Conservation (phyloP, 2,329 filamentous ascomycete genomes). For the Rutstroemia sp. region DNA sequence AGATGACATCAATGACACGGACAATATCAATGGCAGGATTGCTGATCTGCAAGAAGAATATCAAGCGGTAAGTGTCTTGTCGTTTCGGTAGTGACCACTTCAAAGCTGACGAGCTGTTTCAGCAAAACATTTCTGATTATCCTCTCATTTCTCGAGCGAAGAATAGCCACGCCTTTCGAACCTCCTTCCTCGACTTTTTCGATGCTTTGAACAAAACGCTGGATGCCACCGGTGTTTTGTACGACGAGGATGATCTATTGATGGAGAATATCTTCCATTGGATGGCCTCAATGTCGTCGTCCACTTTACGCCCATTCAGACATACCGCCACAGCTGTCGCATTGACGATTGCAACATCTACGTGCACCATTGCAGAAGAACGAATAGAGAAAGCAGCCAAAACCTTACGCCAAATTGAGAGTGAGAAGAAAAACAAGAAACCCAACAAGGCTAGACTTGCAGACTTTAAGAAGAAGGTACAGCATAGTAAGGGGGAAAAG, state of each 20-base stretch:
- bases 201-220: slow-evolving; percentile 66
- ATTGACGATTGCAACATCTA: slow-evolving; percentile 67
- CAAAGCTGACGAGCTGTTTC: neutral
- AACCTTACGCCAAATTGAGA: slow-evolving; percentile 70
- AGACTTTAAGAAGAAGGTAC: slow-evolving; percentile 64
- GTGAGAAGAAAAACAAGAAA: slow-evolving; percentile 63
- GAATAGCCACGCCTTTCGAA: slow-evolving; percentile 69
- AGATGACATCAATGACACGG: slow-evolving; percentile 82
- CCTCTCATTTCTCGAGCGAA: slow-evolving; percentile 80
- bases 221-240: slow-evolving; percentile 75
- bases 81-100: neutral
- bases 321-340: slow-evolving; percentile 88
- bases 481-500: slow-evolving; percentile 30
- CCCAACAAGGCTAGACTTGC: slow-evolving; percentile 74
- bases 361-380: slow-evolving; percentile 66
- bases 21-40: slow-evolving; percentile 73
- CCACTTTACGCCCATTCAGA: slow-evolving; percentile 78
- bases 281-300: slow-evolving; percentile 87
- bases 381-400: slow-evolving; percentile 68
- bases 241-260: slow-evolving; percentile 58
- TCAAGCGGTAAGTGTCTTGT: slow-evolving; percentile 54
- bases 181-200: slow-evolving; percentile 73
- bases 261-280: slow-evolving; percentile 87
- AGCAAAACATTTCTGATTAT: slow-evolving; percentile 80
- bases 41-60: slow-evolving; percentile 83